Evolutionary conservation across 164 flowering plant species (phyloP).

Genomic region (Berberis vulgaris): DNA sequence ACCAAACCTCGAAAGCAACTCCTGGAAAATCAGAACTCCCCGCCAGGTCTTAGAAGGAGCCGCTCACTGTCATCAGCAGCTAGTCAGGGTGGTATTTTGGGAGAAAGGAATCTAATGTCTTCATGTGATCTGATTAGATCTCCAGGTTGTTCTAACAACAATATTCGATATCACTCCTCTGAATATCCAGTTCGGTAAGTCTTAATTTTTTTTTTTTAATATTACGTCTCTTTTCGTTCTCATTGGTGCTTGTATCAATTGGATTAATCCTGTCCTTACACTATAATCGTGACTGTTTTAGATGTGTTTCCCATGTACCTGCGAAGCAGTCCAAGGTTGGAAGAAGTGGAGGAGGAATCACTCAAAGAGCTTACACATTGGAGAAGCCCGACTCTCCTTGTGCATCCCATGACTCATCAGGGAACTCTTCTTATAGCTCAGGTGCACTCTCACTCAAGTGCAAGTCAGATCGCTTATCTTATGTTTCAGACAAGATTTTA

Average conservation of each 20-base stretch:
- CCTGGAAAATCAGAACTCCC: constrained; percentile 13
- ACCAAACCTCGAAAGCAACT: too few species aligned
- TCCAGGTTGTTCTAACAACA: constrained; percentile 26
- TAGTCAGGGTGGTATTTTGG: constrained; percentile 21
- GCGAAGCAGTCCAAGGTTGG: constrained; percentile 32
- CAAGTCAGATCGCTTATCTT: constrained; percentile 24
- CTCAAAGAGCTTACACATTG: constrained; percentile 8
- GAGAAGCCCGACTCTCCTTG: constrained; percentile 31
- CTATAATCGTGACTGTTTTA: constrained; percentile 2
- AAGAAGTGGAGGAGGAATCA: constrained; percentile 12
- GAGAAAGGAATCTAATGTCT: constrained; percentile 15
- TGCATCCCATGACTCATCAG: constrained; percentile 40
- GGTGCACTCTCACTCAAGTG: constrained; percentile 18
- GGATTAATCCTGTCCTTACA: background rate
- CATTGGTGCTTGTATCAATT: background rate
- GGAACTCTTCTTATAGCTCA: constrained; percentile 44
- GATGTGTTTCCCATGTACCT: constrained; percentile 30
- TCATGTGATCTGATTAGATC: constrained; percentile 29
- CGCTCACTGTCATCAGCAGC: constrained; percentile 66
- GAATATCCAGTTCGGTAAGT: constrained; percentile 45
- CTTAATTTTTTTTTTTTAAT: background rate
- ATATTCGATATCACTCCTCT: constrained; percentile 16
- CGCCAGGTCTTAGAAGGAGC: constrained; percentile 59
- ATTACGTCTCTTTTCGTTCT: background rate
- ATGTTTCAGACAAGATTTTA: constrained; percentile 45